A percentile compares a stretch with the other conserved stretches of the same genome.
Evolutionary conservation across 805 yeast species (phyloP).

Genomic region (Zygosaccharomyces gambellarensis): DNA sequence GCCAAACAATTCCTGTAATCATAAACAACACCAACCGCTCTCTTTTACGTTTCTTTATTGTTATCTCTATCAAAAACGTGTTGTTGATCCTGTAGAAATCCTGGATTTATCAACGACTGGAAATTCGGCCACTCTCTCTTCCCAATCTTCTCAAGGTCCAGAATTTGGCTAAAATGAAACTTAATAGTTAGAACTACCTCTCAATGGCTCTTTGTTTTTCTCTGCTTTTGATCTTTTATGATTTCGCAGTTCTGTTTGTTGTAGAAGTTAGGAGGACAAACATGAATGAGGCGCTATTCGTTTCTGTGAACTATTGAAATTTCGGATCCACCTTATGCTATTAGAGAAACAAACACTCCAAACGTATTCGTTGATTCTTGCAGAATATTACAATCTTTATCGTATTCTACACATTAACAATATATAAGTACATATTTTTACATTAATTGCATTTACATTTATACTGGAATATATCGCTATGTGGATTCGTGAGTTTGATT

Average conservation of each 20-base stretch:
- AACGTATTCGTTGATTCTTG: neutral
- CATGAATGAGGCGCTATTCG: slow-evolving; percentile 2
- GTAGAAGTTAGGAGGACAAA: slow-evolving; percentile 3
- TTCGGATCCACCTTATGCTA: neutral
- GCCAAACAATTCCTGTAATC: neutral
- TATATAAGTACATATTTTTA: neutral
- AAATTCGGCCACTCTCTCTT: neutral
- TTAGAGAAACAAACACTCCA: neutral
- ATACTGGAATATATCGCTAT: neutral
- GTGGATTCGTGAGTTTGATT: neutral
- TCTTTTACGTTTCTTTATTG: neutral
- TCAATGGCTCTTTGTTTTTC: neutral
- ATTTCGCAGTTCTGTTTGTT: slow-evolving; percentile 1
- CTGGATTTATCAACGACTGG: neutral
- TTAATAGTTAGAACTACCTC: neutral
- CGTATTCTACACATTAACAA: neutral
- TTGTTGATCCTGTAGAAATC: neutral
- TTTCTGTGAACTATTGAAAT: slow-evolving; percentile 1
- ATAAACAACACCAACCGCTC: neutral
- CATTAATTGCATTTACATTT: neutral
- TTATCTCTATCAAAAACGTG: neutral
- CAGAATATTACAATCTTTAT: neutral
- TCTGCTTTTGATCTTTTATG: neutral
- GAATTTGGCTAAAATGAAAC: neutral
- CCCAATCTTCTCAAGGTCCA: neutral